Conservation (phyloP, 2,329 filamentous ascomycete genomes). For the Pezicula carpinea region DNA sequence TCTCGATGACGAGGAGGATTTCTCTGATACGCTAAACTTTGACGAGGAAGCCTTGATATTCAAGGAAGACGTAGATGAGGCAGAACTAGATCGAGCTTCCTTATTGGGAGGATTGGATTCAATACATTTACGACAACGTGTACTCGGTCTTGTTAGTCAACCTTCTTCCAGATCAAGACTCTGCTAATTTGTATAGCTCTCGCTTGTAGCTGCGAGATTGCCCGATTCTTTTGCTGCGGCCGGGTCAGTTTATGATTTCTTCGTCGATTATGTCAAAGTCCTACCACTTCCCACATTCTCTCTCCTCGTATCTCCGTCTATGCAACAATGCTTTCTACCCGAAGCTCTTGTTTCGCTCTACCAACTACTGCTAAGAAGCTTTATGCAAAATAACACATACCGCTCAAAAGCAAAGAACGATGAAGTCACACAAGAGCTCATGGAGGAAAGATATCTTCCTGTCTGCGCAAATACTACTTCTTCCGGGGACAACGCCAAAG, state of each 20-base stretch:
- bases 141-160: slow-evolving; percentile 23
- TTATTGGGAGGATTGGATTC: slow-evolving; percentile 25
- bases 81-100: slow-evolving; percentile 5
- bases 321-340: slow-evolving; percentile 29
- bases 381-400: slow-evolving; percentile 37
- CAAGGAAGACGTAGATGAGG: slow-evolving; percentile 4
- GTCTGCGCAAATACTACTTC: slow-evolving; percentile 43
- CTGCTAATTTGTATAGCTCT: slow-evolving; percentile 19
- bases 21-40: slow-evolving; percentile 24
- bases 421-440: slow-evolving; percentile 41
- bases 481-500: slow-evolving; percentile 50
- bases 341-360: slow-evolving; percentile 42
- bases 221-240: slow-evolving; percentile 42
- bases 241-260: slow-evolving; percentile 42
- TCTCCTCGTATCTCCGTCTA: slow-evolving; percentile 36
- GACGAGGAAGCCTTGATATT: not conserved
- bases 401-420: slow-evolving; percentile 29
- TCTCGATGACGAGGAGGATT: slow-evolving; percentile 39
- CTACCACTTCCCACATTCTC: slow-evolving; percentile 31
- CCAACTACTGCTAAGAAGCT: slow-evolving; percentile 45
- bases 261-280: slow-evolving; percentile 35
- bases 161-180: not conserved
- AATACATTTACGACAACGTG: slow-evolving; percentile 23
- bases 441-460: slow-evolving; percentile 50
- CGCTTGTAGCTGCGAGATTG: slow-evolving; percentile 31